Percentiles rank a stretch among this genome's conserved stretches.
Conservation (phyloP, 805 yeast genomes). For the Schwanniomyces yamadae region DNA sequence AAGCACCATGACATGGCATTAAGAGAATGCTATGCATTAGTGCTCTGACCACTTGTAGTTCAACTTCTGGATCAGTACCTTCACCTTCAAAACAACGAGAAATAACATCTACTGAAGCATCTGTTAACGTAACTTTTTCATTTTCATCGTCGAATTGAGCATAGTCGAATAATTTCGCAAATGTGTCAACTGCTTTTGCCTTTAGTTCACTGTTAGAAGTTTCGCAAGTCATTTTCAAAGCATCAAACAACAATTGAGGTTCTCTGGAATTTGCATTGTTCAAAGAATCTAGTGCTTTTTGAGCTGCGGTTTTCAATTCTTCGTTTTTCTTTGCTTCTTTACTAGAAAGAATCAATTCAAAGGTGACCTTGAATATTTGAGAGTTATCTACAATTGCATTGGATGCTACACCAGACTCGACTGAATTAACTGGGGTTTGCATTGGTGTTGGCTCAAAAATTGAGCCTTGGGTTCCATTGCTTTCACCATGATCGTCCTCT, state of each 20-base stretch:
- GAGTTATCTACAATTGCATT: constrained; percentile 23
- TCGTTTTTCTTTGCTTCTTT: constrained; percentile 62
- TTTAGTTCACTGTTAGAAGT: constrained; percentile 63
- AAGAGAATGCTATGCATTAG: constrained; percentile 83
- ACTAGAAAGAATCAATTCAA: constrained; percentile 53
- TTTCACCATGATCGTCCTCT: constrained; percentile 1
- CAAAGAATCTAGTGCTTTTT: constrained; percentile 44
- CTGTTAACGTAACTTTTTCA: constrained; percentile 62
- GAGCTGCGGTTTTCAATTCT: constrained; percentile 33
- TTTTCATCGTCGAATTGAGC: constrained; percentile 64
- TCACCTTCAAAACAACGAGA: constrained; percentile 88
- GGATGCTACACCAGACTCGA: constrained; percentile 10
- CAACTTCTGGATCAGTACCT: constrained; percentile 84
- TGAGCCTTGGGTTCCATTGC: too few species aligned
- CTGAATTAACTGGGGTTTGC: too few species aligned
- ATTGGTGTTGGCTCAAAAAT: not conserved
- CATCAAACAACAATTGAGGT: constrained; percentile 65
- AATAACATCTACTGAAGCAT: constrained; percentile 80
- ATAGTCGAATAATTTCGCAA: constrained; percentile 86
- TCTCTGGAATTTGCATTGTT: constrained; percentile 40
- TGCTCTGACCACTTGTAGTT: constrained; percentile 90
- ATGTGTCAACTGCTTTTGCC: constrained; percentile 74
- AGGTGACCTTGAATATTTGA: constrained; percentile 48
- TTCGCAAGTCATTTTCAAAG: constrained; percentile 74
- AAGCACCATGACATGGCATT: constrained; percentile 86